Evolutionary conservation across 2,329 filamentous ascomycete species (phyloP), one percentile per base, ranked within the genome.

Genomic region (Diplocarpon rosae): DNA sequence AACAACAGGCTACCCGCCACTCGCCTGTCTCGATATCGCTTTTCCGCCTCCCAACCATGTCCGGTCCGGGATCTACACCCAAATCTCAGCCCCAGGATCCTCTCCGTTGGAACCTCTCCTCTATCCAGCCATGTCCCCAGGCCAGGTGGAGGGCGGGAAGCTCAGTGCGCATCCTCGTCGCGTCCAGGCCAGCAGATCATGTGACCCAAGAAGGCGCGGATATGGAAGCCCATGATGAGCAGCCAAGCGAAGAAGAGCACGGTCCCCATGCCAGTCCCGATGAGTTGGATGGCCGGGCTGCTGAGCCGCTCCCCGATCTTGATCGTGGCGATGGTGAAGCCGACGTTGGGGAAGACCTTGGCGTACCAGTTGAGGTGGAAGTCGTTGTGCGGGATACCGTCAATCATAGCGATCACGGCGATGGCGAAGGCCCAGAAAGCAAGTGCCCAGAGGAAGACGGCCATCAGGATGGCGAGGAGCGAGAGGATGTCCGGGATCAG

Each of bases 281-380:
- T 47, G 63, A 69, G 71, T 33, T 64, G 53, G 3, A 75, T 63
- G 0, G 60, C 58, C 0, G 66, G 56, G 46, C 64, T 72, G 29
- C 61, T 55, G 9, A 77, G 62, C 30, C 67, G 65, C 6, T 67
- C 68, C 0, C 67, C 71, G 11, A 77, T 70, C 6, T 70, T 63
- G 43, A 76, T 74, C 1, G 73, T 76, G 2, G 73, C 72, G 40
- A 78, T 61, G 3, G 69, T 70, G 56, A 78, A 78, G 6, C 75
- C 75, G 0, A 70, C 72, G 59, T 78, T 78, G 41, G 75, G 75
- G 60, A 78, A 78, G 13, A 78, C 71, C 59, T 75, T 69, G 0
- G 77, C 76, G 72, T 75, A 81, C 75, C 75, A 80, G 1, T 75
- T 75, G 6, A 80, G 64, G 49, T 76, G 72, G 53, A 78, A 77